Base-by-base conservation (phyloP, 306 rosid species). In the Vigna nakashimae region DNA sequence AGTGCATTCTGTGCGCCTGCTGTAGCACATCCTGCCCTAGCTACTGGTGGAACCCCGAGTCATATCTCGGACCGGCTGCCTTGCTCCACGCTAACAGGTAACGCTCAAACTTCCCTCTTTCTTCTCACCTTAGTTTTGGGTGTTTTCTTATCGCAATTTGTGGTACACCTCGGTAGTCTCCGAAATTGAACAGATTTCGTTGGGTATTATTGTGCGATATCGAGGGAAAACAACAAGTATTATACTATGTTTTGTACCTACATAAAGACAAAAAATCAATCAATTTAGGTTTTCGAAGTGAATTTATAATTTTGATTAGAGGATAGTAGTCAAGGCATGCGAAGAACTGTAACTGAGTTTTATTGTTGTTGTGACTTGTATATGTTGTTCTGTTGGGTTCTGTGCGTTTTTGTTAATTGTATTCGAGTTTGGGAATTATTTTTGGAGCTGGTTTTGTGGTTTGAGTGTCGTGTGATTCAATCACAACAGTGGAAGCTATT, bases 41-140 rank as follows among this genome's bases (percentile, higher is more conserved):
- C 84, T 96, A 96, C 83, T 96, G 99, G 99, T 96, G 99, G 99
- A 96, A 96, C 78, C 96, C 99, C 3, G 98, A 96, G 89, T 80
- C 93, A 6, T 96, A 96, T 82, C 88, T 96, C 34, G 99, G 99
- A 5, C 99, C 99, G 3, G 99, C 99, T 0, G 97, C 99, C 16
- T 74, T 96, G 89, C 99, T 96, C 65, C 97, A 92, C 40, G 99
- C 99, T 79, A 92, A 96, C 73, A 85, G 99, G 99, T 96, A 88
- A 69, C 53, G n/a, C 53, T 50, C 2, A n/a, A 50, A n/a, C 9
- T 8, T 3, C 4, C 9, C 56, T 6, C 22, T 16, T 50, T 50
- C 2, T 50, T 50, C 9, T 50, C 6, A 2, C 20, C 55, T 40
- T 8, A 40, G 3, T 40, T 7, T 40, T 40, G 45, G 45, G 45